Evolutionary conservation across 768 basidiomycete species (phyloP).

Genomic region (Pleurotus ostreatus): DNA sequence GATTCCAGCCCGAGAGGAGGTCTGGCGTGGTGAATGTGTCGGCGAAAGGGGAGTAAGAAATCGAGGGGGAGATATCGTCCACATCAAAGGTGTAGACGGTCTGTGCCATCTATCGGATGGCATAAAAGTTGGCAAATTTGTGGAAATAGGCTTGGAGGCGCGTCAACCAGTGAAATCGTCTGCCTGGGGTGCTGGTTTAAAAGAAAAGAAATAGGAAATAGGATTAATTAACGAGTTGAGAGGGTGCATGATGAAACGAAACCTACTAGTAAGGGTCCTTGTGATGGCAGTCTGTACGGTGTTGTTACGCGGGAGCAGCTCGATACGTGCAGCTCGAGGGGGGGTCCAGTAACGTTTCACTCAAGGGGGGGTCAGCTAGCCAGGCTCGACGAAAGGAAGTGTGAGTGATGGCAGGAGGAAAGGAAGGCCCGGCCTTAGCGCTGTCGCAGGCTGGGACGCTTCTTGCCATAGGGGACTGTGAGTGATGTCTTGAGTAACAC

Average conservation of each 20-base stretch:
- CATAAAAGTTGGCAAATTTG: not conserved
- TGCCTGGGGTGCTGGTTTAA: too few relatives aligned
- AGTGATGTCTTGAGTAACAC: too few relatives aligned
- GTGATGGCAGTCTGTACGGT: not conserved
- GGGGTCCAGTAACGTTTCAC: too few relatives aligned
- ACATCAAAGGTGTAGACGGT: conserved; percentile 37
- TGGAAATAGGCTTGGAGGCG: not conserved
- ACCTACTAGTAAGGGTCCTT: not conserved
- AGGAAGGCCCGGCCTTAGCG: conserved; percentile 5
- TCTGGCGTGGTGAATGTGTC: conserved; percentile 51
- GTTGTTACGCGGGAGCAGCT: too few relatives aligned
- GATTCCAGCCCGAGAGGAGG: conserved; percentile 62
- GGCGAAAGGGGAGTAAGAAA: conserved; percentile 56
- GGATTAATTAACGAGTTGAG: not conserved
- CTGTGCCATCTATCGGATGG: conserved; percentile 26
- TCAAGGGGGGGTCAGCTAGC: too few relatives aligned
- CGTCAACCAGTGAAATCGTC: not conserved
- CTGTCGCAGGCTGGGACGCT: not conserved
- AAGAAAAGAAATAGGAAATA: not conserved
- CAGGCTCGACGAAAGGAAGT: not conserved
- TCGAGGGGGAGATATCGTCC: conserved; percentile 63
- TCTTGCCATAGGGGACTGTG: too few relatives aligned
- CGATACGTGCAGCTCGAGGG: too few relatives aligned
- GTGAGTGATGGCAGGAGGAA: not conserved
- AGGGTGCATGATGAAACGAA: conserved; percentile 1